Evolutionary conservation across 2,329 filamentous ascomycete species (phyloP), one percentile per base, ranked within the genome.

Genomic region (Aureobasidium mangrovei): DNA sequence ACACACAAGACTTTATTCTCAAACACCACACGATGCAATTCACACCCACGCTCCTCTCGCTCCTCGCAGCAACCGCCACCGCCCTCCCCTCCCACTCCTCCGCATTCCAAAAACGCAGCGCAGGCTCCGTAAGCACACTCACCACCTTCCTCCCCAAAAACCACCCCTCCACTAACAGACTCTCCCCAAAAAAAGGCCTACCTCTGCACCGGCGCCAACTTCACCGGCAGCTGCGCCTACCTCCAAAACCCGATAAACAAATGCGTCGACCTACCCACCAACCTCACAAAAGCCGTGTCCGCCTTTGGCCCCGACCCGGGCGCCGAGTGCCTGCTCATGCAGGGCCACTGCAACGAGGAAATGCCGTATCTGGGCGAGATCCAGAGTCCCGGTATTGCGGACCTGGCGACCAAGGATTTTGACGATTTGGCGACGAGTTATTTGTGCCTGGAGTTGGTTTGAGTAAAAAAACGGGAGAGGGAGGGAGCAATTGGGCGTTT

Each of bases 191-290:
- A 18, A 18, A 32, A 49, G 54, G 41, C 47, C 47, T 46, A 46
- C 35, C 5, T 31, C 9, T 56, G 54, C 29, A 52, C 47, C n/a
- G 54, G 36, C 24, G 31, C 42, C 42, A 56, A 56, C 48, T 56
- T 27, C 40, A 52, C 44, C 27, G 54, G 35, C 26, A 5, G 12
- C 2, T 56, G 54, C 47, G 9, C 32, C 3, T 27, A 41, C 6
- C 4, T 45, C 29, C 33, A 12, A 12, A 27, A 39, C 24, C 40
- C 54, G 7, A 24, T 56, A 10, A 32, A 46, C 36, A 41, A 27
- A n/a, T 56, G 54, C 42, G 36, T 45, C 48, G 36, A 53, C 38
- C 29, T 54, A 6, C 54, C 47, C 26, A 28, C 18, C 24, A 38
- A 12, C 4, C 29, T 45, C 33, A 46, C n/a, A 9, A 42, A 56